Evolutionary conservation across 495 filamentous ascomycete genomes (phyloP).

Genomic region (Sordaria brevicollis): DNA sequence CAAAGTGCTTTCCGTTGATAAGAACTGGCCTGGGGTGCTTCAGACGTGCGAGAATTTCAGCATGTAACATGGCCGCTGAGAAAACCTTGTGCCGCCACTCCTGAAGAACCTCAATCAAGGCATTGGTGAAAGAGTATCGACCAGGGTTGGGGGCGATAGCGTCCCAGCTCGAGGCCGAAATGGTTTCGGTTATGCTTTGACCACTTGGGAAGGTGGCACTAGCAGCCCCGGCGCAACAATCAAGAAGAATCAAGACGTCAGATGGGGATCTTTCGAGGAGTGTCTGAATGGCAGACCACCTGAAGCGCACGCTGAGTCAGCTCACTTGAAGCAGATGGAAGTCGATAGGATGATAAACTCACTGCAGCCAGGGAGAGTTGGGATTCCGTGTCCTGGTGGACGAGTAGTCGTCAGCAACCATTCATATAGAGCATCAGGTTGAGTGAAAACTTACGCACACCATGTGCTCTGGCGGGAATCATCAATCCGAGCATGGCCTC

Average conservation of each 20-base stretch:
- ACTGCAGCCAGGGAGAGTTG: slow-evolving; percentile 35
- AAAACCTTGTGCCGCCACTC: slow-evolving; percentile 38
- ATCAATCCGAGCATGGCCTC: slow-evolving; percentile 43
- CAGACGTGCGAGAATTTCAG: slow-evolving; percentile 38
- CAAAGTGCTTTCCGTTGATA: slow-evolving; percentile 39
- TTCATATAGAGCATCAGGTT: background rate
- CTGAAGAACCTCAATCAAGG: slow-evolving; percentile 39
- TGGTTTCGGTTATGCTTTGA: slow-evolving; percentile 41
- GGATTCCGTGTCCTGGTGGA: slow-evolving; percentile 20
- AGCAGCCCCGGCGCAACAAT: slow-evolving; percentile 43
- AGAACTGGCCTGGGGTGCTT: slow-evolving; percentile 42
- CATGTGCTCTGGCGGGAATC: slow-evolving; percentile 42
- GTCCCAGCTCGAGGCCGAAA: slow-evolving; percentile 44
- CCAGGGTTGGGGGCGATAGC: slow-evolving; percentile 41
- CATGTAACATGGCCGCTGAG: slow-evolving; percentile 43
- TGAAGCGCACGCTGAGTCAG: background rate
- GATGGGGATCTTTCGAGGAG: slow-evolving; percentile 42
- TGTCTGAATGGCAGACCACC: slow-evolving; percentile 45
- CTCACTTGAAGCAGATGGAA: background rate
- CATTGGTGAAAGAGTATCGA: slow-evolving; percentile 41
- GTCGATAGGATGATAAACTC: background rate
- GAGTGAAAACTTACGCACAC: slow-evolving; percentile 32
- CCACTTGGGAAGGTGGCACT: slow-evolving; percentile 39
- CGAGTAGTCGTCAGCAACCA: background rate
- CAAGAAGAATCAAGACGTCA: slow-evolving; percentile 42